Conservation (phyloP, 495 filamentous ascomycete species). For the Staphylotrichum tortipilum region DNA sequence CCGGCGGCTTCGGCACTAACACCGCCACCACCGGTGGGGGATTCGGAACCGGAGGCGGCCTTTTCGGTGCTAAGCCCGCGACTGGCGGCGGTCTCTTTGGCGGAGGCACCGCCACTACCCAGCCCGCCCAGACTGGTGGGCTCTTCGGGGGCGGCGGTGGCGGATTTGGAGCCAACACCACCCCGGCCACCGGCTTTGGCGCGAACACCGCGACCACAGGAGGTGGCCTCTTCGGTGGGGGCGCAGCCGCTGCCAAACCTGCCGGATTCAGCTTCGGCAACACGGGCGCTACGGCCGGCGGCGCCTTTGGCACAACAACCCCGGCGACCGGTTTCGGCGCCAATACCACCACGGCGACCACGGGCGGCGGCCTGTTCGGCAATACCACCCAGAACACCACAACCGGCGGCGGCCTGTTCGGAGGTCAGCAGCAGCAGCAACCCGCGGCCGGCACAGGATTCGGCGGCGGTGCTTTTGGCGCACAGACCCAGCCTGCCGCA, state of each 20-base stretch:
- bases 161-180: slow-evolving; percentile 30
- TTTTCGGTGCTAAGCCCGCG: slow-evolving; percentile 40
- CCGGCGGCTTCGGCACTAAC: slow-evolving; percentile 35
- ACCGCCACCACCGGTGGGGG: slow-evolving; percentile 30
- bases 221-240: slow-evolving; percentile 28
- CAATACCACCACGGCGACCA: slow-evolving; percentile 22
- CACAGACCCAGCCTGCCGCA: slow-evolving; percentile 29
- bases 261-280: slow-evolving; percentile 24
- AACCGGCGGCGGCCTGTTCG: slow-evolving; percentile 55
- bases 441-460: slow-evolving; percentile 15
- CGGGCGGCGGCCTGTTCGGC: slow-evolving; percentile 18
- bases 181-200: slow-evolving; percentile 24
- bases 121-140: slow-evolving; percentile 15
- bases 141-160: slow-evolving; percentile 11
- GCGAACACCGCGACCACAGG: slow-evolving; percentile 33
- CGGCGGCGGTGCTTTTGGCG: slow-evolving; percentile 19
- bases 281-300: too few relatives aligned
- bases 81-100: slow-evolving; percentile 31
- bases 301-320: slow-evolving; percentile 7
- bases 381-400: slow-evolving; percentile 24
- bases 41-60: slow-evolving; percentile 39
- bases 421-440: slow-evolving; percentile 22
- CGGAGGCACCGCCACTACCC: slow-evolving; percentile 14
- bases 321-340: slow-evolving; percentile 21
- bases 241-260: slow-evolving; percentile 29